Conservation (phyloP, 371 early-diverging fungal species). For the Circinella minor region DNA sequence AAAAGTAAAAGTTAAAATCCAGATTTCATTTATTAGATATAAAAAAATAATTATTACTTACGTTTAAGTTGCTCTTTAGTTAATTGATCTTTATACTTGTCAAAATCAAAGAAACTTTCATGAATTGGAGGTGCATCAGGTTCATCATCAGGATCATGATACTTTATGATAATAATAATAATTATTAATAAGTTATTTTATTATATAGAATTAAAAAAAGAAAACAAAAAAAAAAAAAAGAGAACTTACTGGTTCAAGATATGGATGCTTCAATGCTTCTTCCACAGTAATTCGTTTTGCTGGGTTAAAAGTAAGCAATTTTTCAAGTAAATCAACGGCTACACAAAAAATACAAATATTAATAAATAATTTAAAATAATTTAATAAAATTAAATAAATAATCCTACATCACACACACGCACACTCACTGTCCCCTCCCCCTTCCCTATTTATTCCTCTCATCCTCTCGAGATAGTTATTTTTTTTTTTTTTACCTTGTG, state of each 20-base stretch:
- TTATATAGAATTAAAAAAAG: not conserved
- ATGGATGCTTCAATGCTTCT: constrained; percentile 92
- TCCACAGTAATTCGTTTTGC: constrained; percentile 91
- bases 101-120: constrained; percentile 86
- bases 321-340: constrained; percentile 90
- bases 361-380: not conserved
- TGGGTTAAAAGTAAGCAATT: constrained; percentile 94
- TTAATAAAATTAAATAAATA: too few species aligned
- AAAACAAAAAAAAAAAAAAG: too few species aligned
- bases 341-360: constrained; percentile 17
- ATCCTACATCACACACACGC: too few species aligned
- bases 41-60: constrained; percentile 29
- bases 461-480: not conserved
- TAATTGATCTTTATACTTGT: constrained; percentile 85
- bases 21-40: not conserved
- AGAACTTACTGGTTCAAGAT: constrained; percentile 69
- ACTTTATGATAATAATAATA: constrained; percentile 34
- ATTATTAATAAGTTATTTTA: not conserved
- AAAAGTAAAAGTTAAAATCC: not conserved
- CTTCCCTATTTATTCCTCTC: not conserved
- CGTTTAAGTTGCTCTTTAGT: constrained; percentile 84
- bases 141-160: constrained; percentile 87
- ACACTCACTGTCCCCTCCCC: too few species aligned
- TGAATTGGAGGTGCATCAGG: constrained; percentile 81
- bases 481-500: constrained; percentile 43